phyloP scores from a whole-genome alignment of 257 asterid species.

The Vinca minor region DNA sequence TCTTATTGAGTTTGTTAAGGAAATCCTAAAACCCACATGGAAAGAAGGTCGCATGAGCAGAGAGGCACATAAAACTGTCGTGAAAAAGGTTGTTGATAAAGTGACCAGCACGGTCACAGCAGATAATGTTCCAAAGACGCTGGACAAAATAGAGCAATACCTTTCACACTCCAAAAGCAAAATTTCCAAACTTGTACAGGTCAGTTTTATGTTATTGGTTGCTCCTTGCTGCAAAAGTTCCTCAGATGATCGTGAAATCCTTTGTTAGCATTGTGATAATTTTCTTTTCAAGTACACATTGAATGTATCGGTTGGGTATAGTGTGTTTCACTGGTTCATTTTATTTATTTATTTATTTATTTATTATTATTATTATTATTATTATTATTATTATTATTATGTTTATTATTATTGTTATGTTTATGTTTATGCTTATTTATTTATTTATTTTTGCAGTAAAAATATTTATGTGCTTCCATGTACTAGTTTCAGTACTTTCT shows the following conservation, averaged over 20 bases:
- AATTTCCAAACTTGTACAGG: conserved; percentile 89
- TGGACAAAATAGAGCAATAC: conserved; percentile 69
- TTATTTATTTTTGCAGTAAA: no score
- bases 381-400: no score
- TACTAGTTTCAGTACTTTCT: background rate
- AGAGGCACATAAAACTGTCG: conserved; percentile 81
- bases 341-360: no score
- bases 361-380: no score
- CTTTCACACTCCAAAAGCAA: conserved; percentile 63
- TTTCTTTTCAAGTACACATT: background rate
- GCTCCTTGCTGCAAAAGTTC: background rate
- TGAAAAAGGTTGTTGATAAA: conserved; percentile 94
- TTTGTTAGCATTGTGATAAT: background rate
- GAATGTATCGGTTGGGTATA: background rate
- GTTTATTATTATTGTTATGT: no score
- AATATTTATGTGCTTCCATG: background rate
- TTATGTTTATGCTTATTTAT: no score
- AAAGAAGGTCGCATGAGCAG: conserved; percentile 91
- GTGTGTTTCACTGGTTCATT: background rate
- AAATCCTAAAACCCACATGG: conserved; percentile 82
- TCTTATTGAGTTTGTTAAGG: conserved; percentile 80
- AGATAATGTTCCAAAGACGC: conserved; percentile 70
- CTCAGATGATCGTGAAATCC: background rate
- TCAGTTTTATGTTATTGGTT: conserved; percentile 18
- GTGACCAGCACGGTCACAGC: conserved; percentile 57